Base-by-base conservation (phyloP, 1,139 yeast species). In the Pichia sp. region DNA sequence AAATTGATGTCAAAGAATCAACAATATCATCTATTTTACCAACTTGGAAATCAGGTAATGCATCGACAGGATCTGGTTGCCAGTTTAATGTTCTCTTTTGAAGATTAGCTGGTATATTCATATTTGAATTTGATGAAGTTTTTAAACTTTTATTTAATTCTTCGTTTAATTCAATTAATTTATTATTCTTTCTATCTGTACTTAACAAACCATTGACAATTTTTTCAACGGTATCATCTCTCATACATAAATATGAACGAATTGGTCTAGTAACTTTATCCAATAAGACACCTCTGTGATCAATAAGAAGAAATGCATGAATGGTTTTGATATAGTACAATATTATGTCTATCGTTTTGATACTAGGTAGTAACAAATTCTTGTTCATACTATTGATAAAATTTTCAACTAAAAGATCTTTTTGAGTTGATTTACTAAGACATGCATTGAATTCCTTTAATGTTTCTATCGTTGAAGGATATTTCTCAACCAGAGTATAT, bases 31-130 rank as follows among this genome's bases (percentile, higher is more conserved):
- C 73, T 9, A 77, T 79, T 44, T 74, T 73, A n/a, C 77, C 79
- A 53, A 79, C 80, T 46, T 79, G 76, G 64, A 89, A 88, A 62
- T 90, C 96, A 0, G 96, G 87, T 9, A 94, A 76, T 0, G 96
- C 96, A 67, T 87, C 96, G n/a, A 86, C 76, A 0, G 97, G 97
- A 58, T 89, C 96, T 0, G 98, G 98, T 8, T 67, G 68, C 98
- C 98, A 91, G 28, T 76, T 70, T 4, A 83, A 63, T 52, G 51
- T 47, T 30, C 53, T 28, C n/a, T 42, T 49, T 34, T 41, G 47
- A 4, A 34, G 17, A 24, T 32, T 40, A 12, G 22, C 19, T 9
- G 33, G 9, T 4, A 37, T 19, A 15, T n/a, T 40, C 8, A 45
- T 34, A 22, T 38, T 43, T 11, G 33, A 21, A 19, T 33, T 38